A percentile compares a stretch with the other conserved stretches of the same genome.
These are phyloP conservation scores for Candida broadrunensis DNA, from an alignment of 805 yeast species.

Conservation along the genomic window DNA sequence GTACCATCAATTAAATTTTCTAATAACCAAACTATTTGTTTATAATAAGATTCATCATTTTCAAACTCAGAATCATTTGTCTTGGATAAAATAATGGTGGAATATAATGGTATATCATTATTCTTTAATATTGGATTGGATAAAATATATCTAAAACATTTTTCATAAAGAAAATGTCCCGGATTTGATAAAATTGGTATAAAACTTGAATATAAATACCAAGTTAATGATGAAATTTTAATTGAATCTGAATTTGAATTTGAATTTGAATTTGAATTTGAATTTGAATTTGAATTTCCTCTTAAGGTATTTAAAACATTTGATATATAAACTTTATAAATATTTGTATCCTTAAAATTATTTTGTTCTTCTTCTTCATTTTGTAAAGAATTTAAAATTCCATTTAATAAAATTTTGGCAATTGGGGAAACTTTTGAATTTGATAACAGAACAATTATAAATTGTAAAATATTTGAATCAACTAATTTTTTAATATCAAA, in stretches of 20 bases:
- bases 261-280: too few species aligned
- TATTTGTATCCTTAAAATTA: slow-evolving; percentile 52
- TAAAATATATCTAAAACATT: slow-evolving; percentile 62
- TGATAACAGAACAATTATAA: slow-evolving; percentile 46
- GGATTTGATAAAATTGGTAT: slow-evolving; percentile 64
- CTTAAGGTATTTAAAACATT: slow-evolving; percentile 40
- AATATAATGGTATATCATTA: slow-evolving; percentile 46
- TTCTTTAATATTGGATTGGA: slow-evolving; percentile 45
- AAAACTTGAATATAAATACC: slow-evolving; percentile 53
- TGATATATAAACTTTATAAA: slow-evolving; percentile 53
- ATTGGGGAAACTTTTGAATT: slow-evolving; percentile 30
- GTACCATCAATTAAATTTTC: slow-evolving; percentile 47
- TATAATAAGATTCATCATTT: slow-evolving; percentile 51
- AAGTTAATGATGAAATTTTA: slow-evolving; percentile 45
- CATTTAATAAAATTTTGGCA: slow-evolving; percentile 41
- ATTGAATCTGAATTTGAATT: too few species aligned
- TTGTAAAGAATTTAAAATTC: slow-evolving; percentile 42
- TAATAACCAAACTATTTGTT: slow-evolving; percentile 67
- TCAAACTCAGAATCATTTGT: slow-evolving; percentile 22
- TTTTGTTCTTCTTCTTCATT: slow-evolving; percentile 9
- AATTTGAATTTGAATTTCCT: too few species aligned
- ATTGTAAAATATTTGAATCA: slow-evolving; percentile 54
- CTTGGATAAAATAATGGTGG: slow-evolving; percentile 28
- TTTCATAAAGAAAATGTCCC: slow-evolving; percentile 70
- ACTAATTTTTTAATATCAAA: slow-evolving; percentile 57